A percentile compares a stretch with the other conserved stretches of the same genome.
phyloP scores from a whole-genome alignment of 371 early-diverging fungal species.

The Encephalitozoon romaleae region DNA sequence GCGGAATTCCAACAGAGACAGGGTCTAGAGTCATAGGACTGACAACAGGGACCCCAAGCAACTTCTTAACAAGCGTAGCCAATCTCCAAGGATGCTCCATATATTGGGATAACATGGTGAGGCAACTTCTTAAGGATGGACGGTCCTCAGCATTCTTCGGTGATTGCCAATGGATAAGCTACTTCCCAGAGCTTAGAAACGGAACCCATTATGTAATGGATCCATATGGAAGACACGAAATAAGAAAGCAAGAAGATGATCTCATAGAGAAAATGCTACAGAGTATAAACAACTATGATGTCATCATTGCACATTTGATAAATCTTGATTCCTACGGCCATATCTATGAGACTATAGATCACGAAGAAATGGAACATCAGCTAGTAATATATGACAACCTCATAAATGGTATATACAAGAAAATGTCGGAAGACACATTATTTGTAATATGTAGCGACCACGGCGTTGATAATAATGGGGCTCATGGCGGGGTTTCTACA shows the following conservation, averaged over 20 bases:
- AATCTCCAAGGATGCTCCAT: constrained; percentile 38
- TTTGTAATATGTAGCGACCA: constrained; percentile 92
- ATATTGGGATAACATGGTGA: constrained; percentile 40
- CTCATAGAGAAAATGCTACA: constrained; percentile 35
- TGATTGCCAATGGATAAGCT: constrained; percentile 57
- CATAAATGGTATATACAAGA: constrained; percentile 65
- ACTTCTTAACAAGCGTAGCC: constrained; percentile 42
- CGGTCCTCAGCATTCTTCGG: constrained; percentile 51
- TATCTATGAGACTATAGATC: constrained; percentile 57
- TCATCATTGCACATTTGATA: constrained; percentile 38
- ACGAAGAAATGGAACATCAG: constrained; percentile 72
- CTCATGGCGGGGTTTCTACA: constrained; percentile 86
- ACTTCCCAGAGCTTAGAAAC: constrained; percentile 44
- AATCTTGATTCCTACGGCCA: constrained; percentile 58
- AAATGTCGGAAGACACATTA: constrained; percentile 73
- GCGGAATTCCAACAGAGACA: constrained; percentile 58
- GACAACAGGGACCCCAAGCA: constrained; percentile 55
- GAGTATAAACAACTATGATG: constrained; percentile 15
- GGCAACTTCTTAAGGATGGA: constrained; percentile 24
- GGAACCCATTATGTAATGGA: background rate
- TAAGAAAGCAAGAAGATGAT: constrained; percentile 37
- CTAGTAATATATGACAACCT: constrained; percentile 72
- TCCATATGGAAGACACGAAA: constrained; percentile 24
- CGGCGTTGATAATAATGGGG: constrained; percentile 90
- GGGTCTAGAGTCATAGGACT: constrained; percentile 48